phyloP scores from a whole-genome alignment of 371 early-diverging fungal genomes.

The Zopfochytrium polystomum region DNA sequence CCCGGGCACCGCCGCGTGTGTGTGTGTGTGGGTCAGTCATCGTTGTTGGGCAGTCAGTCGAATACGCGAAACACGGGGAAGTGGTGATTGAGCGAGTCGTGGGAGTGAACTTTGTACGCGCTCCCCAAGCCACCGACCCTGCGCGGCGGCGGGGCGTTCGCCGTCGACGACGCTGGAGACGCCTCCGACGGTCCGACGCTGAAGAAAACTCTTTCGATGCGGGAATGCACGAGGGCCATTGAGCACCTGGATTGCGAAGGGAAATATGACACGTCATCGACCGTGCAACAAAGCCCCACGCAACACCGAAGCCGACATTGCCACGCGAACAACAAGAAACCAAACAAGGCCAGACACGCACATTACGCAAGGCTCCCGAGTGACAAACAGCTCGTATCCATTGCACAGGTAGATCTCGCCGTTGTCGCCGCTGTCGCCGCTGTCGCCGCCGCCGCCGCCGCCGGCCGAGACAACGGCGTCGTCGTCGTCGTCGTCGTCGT shows the following conservation, averaged over 20 bases:
- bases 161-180: no score
- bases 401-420: slow-evolving; percentile 47
- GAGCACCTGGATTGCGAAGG: slow-evolving; percentile 37
- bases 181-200: no score
- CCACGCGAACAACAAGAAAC: not conserved
- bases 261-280: not conserved
- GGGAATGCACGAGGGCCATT: slow-evolving; percentile 77
- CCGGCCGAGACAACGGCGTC: not conserved
- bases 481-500: not conserved
- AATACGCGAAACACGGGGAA: slow-evolving; percentile 37
- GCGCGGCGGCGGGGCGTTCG: no score
- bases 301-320: no score
- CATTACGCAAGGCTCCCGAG: slow-evolving; percentile 55
- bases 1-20: no score
- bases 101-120: slow-evolving; percentile 65
- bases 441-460: no score
- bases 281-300: not conserved
- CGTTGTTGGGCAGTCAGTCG: no score
- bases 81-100: slow-evolving; percentile 69
- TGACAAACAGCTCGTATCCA: slow-evolving; percentile 45
- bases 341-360: slow-evolving; percentile 1
- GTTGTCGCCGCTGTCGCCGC: slow-evolving; percentile 2
- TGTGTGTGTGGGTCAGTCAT: no score
- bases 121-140: slow-evolving; percentile 63
- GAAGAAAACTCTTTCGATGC: slow-evolving; percentile 73